A percentile compares a stretch with the other conserved stretches of the same genome.
Evolutionary conservation across 2,329 filamentous ascomycete genomes (phyloP).

Genomic region (Penicillium sclerotiorum): DNA sequence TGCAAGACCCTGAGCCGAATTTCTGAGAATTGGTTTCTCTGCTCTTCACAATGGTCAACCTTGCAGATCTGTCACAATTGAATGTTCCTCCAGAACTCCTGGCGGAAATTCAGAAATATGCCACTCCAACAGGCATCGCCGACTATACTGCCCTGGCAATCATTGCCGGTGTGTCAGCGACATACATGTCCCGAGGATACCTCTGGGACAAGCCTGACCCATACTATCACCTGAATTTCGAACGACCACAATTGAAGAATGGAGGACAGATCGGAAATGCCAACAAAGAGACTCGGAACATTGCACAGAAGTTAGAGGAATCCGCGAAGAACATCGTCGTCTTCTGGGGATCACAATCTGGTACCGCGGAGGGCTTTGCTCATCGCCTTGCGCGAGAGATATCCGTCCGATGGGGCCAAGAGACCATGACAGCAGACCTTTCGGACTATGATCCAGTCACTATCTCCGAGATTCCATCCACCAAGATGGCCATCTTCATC

Average conservation of each 20-base stretch:
- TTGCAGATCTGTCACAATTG: conserved; percentile 15
- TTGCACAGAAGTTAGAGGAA: conserved; percentile 48
- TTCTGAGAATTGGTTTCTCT: neutral
- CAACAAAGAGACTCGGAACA: conserved; percentile 48
- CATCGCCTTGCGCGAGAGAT: conserved; percentile 88
- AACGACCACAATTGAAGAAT: conserved; percentile 50
- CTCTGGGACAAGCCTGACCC: conserved; percentile 56
- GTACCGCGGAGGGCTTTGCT: conserved; percentile 92
- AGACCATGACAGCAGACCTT: conserved; percentile 89
- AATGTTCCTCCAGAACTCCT: conserved; percentile 22
- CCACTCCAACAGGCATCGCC: conserved; percentile 24
- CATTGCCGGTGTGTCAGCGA: conserved; percentile 38
- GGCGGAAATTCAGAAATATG: conserved; percentile 20
- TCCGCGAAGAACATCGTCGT: conserved; percentile 72
- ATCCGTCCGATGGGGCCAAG: conserved; percentile 85
- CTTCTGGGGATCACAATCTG: conserved; percentile 94
- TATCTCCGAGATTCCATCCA: conserved; percentile 74
- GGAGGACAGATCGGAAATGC: conserved; percentile 20
- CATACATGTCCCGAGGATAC: conserved; percentile 48
- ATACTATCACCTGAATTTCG: conserved; percentile 52
- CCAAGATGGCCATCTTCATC: conserved; percentile 87
- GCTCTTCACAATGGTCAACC: conserved; percentile 7
- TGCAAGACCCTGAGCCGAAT: neutral
- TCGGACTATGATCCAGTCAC: conserved; percentile 93
- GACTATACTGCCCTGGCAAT: conserved; percentile 43